Evolutionary conservation across 176 grass and related monocot genomes (phyloP).

Genomic region (Oropetium thomaeum): DNA sequence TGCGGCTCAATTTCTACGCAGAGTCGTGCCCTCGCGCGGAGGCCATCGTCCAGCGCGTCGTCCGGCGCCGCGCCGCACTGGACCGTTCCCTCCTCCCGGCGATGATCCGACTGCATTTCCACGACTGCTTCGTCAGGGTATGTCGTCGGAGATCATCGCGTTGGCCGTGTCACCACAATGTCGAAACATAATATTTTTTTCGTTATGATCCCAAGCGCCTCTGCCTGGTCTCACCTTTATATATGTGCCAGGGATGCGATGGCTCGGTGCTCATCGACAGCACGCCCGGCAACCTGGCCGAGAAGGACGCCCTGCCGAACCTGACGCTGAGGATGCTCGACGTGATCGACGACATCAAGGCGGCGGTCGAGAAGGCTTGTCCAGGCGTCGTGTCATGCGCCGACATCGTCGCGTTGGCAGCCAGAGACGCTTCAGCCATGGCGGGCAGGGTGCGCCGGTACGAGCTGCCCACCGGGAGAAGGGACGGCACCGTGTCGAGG

Average conservation of each 20-base stretch:
- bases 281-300: constrained; percentile 20
- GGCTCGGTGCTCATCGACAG: constrained; percentile 49
- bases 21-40: constrained; percentile 13
- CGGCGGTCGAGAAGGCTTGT: constrained; percentile 33
- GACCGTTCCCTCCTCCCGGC: constrained; percentile 9
- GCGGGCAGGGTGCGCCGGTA: constrained; percentile 11
- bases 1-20: constrained; percentile 10
- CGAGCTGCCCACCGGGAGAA: constrained; percentile 35
- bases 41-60: constrained; percentile 7
- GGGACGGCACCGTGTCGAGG: constrained; percentile 37
- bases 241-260: constrained; percentile 17
- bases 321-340: constrained; percentile 38
- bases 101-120: constrained; percentile 30
- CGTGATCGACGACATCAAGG: constrained; percentile 48
- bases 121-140: constrained; percentile 78
- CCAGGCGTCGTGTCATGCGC: constrained; percentile 46
- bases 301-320: constrained; percentile 47
- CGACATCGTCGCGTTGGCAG: constrained; percentile 33
- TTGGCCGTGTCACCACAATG: no score
- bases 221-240: no score
- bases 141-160: not conserved
- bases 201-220: no score
- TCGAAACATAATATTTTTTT: no score
- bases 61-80: constrained; percentile 3
- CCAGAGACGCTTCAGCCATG: constrained; percentile 38